Base-by-base conservation (phyloP, 257 asterid species). In the Scutellaria baicalensis region DNA sequence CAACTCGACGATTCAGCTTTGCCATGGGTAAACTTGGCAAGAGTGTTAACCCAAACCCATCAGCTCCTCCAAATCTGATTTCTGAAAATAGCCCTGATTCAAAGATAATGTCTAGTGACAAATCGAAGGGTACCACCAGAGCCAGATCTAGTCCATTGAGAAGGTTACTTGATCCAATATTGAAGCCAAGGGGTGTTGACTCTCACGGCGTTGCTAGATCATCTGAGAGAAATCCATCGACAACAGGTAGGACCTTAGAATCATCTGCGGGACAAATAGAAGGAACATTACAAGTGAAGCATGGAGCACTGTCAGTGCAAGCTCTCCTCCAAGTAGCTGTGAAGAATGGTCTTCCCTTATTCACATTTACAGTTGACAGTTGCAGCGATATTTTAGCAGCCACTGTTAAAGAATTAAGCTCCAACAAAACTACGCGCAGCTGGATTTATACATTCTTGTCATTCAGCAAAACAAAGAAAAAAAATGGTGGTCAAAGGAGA, bases 291-390 rank as follows among this genome's bases (percentile, higher is more conserved):
- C 86, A 81, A 64, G 71, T 77, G 11, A 81, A 80, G 55, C 66
- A 71, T 38, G 81, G 76, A 62, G 65, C 83, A 60, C 47, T 80
- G 20, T 74, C 69, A 14, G 71, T 65, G 66, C 97, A 83, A 83
- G 95, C 97, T 42, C 93, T 88, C 64, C 79, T 90, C 40, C 95
- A 84, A 52, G 91, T 88, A 76, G 84, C 95, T 36, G 74, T 83
- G 49, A 90, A 82, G 80, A 90, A 88, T 35, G 95, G 89, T 10
- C 86, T 84, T 78, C 95, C 97, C 65, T 80, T 86, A 11, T 88
- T 81, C 79, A 90, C 91, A 58, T 88, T 90, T 80, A 88, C 95
- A 16, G 93, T 86, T 47, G 93, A 88, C 64, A 82, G 84, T 52
- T 80, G 82, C 61, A 73, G 80, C 44, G 80, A 87, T 49, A 84